Evolutionary conservation across 2,329 filamentous ascomycete genomes (phyloP).

Genomic region (Calonectria montana): DNA sequence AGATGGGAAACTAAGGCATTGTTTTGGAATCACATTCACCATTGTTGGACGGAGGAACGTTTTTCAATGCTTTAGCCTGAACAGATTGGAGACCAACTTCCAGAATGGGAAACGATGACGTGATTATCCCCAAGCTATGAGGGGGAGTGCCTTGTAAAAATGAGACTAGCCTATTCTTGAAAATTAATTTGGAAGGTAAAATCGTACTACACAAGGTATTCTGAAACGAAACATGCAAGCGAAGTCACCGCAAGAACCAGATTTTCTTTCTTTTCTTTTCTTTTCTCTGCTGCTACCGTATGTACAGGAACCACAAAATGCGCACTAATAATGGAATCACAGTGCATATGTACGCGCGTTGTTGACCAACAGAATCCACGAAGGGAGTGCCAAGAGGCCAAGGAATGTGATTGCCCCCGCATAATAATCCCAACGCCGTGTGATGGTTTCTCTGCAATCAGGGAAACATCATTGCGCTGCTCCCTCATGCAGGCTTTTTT

Average conservation of each 20-base stretch:
- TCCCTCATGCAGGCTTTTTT: background rate
- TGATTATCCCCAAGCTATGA: background rate
- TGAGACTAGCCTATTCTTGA: background rate
- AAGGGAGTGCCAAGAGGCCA: background rate
- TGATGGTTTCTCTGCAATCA: background rate
- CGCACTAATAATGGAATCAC: background rate
- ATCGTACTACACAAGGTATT: background rate
- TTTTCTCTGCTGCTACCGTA: background rate
- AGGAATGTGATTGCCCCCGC: conserved; percentile 5
- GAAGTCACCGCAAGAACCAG: background rate
- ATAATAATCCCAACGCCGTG: background rate
- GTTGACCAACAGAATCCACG: background rate
- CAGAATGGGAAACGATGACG: background rate
- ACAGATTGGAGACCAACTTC: background rate
- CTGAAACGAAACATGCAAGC: conserved; percentile 1
- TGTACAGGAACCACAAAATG: background rate
- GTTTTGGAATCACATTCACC: conserved; percentile 1
- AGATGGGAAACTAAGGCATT: background rate
- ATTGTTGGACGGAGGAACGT: background rate
- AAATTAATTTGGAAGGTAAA: background rate
- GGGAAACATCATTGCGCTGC: background rate
- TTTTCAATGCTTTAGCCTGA: background rate
- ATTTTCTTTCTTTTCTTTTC: background rate
- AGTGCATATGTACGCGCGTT: background rate
- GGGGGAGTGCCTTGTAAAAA: background rate